phyloP scores from a whole-genome alignment of 139 green algal genomes.

The Chlamydomonas eustigma region DNA sequence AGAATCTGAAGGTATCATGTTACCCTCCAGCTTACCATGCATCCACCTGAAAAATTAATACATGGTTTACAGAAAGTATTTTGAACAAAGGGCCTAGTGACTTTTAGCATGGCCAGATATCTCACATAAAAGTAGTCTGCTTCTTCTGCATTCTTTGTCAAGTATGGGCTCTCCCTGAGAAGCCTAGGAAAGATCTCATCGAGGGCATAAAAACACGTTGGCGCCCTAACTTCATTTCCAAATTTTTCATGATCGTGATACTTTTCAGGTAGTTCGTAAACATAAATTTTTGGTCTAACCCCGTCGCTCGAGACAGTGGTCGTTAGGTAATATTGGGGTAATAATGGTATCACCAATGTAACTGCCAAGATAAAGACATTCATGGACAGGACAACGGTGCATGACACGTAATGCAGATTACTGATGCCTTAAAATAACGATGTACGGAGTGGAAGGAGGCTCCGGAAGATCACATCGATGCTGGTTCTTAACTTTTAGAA shows the following conservation, averaged over 20 bases:
- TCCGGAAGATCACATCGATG: too few species aligned
- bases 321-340: too few species aligned
- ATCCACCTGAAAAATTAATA: neutral
- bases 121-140: conserved; percentile 2
- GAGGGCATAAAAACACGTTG: neutral
- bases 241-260: neutral
- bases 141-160: neutral
- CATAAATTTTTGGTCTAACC: neutral
- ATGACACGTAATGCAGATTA: too few species aligned
- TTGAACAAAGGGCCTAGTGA: neutral
- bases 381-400: too few species aligned
- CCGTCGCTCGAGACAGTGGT: too few species aligned
- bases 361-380: too few species aligned
- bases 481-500: too few species aligned
- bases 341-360: too few species aligned
- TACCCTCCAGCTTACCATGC: neutral
- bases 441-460: too few species aligned
- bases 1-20: neutral
- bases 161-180: neutral
- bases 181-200: neutral
- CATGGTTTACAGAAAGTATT: neutral
- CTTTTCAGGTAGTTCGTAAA: neutral
- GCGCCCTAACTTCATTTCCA: neutral
- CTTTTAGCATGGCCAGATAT: neutral
- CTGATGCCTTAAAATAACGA: too few species aligned